These are phyloP conservation scores for Juglanconis juglandina DNA, from an alignment of 2,329 filamentous ascomycete genomes.

Conservation along the genomic window DNA sequence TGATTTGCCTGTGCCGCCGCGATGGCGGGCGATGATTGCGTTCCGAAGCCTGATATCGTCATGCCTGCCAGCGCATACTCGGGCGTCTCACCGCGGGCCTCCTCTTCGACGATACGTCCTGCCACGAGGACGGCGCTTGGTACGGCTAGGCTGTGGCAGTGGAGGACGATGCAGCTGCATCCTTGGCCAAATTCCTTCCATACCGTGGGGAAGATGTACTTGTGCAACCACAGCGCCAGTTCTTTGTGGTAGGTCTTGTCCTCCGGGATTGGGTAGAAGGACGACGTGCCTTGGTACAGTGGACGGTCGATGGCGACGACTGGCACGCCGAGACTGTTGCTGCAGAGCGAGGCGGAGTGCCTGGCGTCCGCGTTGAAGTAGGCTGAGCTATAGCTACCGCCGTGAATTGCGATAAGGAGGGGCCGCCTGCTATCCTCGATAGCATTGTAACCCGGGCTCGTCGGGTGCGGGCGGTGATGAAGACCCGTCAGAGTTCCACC, in stretches of 20 bases:
- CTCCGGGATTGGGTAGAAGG: constrained; percentile 11
- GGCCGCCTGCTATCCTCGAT: constrained; percentile 8
- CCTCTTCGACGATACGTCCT: constrained; percentile 10
- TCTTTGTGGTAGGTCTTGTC: constrained; percentile 12
- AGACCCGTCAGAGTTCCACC: constrained; percentile 10
- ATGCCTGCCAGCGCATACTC: constrained; percentile 22
- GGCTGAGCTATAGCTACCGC: constrained; percentile 18
- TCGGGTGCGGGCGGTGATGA: background rate
- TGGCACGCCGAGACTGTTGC: constrained; percentile 19
- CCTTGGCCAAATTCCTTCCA: constrained; percentile 21
- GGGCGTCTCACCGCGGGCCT: background rate
- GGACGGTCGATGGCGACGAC: constrained; percentile 24
- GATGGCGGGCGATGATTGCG: background rate
- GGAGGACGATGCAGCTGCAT: constrained; percentile 21
- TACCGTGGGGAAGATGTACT: constrained; percentile 16
- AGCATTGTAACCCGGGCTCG: background rate
- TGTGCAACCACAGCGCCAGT: constrained; percentile 4
- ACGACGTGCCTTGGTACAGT: constrained; percentile 18
- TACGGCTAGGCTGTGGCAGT: constrained; percentile 22
- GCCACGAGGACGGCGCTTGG: constrained; percentile 20
- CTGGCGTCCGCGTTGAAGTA: constrained; percentile 23
- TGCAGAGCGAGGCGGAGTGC: constrained; percentile 13
- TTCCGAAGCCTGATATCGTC: constrained; percentile 23
- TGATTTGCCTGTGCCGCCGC: background rate
- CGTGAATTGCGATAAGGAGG: constrained; percentile 22